Evolutionary conservation across 805 yeast species (phyloP), one percentile per base, ranked within the genome.

Genomic region (Zygosaccharomyces gambellarensis): DNA sequence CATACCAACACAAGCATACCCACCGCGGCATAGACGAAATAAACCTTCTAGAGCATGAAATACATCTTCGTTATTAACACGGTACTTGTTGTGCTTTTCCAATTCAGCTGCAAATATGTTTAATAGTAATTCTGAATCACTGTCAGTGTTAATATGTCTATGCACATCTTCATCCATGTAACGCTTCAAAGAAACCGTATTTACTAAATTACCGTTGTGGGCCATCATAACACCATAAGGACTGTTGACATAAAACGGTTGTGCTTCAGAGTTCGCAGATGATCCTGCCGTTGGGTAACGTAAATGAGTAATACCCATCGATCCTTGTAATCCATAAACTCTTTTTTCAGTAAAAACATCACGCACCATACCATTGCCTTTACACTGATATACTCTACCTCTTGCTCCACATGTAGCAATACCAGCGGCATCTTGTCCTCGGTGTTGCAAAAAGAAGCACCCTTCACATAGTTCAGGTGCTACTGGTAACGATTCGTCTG

Each of bases 401-500:
- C 92, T 82, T 40, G 85, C 75, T 47, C 97, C 98, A 68, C 97
- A 89, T 6, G 99, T 94, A 22, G 89, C 94, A 48, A 94, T 92
- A 55, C 99, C 99, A n/a, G 97, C 97, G 9, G 99, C 99, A 68
- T 94, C 99, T 73, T 94, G 99, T 41, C 99, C 99, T 65, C 99
- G 80, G 66, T 94, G 99, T 67, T 94, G 99, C 53, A 94, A 74
- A 68, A 85, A 92, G 72, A 90, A 81, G 54, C 92, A 85, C 5
- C 96, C 97, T 67, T 94, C 99, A 49, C 89, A 83, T 40, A 94
- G 75, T 63, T 90, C 98, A 4, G 96, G 82, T 10, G 96, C 95
- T 43, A 87, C 97, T 50, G 79, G 77, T 43, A 76, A 76, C 22
- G 75, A 68, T 57, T 82, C 86, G 68, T 89, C 86, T 10, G 96